Conservation (phyloP, 1,284 basidiomycete genomes). For the Cutaneotrichosporon cavernicola region DNA sequence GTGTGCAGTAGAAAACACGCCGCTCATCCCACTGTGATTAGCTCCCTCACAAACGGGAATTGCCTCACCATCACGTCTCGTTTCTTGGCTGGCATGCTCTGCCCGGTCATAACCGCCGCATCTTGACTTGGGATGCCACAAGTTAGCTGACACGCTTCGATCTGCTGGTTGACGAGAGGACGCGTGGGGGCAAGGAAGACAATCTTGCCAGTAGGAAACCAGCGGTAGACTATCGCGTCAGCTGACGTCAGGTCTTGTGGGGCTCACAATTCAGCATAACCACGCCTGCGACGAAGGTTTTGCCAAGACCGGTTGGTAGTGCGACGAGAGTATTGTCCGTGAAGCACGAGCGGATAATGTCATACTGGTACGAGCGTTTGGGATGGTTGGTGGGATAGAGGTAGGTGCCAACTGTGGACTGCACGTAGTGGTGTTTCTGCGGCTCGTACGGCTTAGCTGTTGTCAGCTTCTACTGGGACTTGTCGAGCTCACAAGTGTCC, state of each 20-base stretch:
- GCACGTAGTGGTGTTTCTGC: slow-evolving; percentile 76
- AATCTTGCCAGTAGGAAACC: slow-evolving; percentile 91
- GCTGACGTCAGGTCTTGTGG: background rate
- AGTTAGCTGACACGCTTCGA: slow-evolving; percentile 85
- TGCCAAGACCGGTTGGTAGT: slow-evolving; percentile 92
- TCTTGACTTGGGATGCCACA: slow-evolving; percentile 90
- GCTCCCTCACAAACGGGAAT: slow-evolving; percentile 11
- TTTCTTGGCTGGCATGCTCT: slow-evolving; percentile 50
- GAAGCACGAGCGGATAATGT: slow-evolving; percentile 82
- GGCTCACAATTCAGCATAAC: slow-evolving; percentile 88
- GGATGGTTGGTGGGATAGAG: slow-evolving; percentile 87
- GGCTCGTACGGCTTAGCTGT: slow-evolving; percentile 52
- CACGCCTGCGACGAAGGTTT: slow-evolving; percentile 97
- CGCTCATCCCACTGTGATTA: slow-evolving; percentile 59
- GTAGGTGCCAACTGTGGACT: slow-evolving; percentile 79
- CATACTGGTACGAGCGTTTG: slow-evolving; percentile 91
- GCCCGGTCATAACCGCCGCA: slow-evolving; percentile 84
- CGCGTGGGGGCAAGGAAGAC: slow-evolving; percentile 95
- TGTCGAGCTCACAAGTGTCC: slow-evolving; percentile 41
- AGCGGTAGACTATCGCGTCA: slow-evolving; percentile 68
- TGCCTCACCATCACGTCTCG: slow-evolving; percentile 65
- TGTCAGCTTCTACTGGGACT: background rate
- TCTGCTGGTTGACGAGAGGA: slow-evolving; percentile 92
- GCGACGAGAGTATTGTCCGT: slow-evolving; percentile 94
- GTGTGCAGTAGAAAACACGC: slow-evolving; percentile 96